Conservation (phyloP, 2,329 filamentous ascomycete genomes). For the Exophiala phaeomuriformis region DNA sequence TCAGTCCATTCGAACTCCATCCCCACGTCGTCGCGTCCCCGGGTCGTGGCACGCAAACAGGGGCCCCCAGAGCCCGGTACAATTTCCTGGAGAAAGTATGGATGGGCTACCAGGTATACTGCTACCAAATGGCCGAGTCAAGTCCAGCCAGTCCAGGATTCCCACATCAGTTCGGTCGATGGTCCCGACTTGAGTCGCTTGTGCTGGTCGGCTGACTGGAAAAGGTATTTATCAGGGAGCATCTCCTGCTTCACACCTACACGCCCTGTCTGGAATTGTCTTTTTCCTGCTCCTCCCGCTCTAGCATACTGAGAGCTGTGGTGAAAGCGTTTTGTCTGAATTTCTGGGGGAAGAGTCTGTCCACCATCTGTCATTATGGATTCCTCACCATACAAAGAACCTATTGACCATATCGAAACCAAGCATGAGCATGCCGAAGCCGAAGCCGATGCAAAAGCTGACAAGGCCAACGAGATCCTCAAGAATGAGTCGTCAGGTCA, state of each 20-base stretch:
- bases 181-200: neutral
- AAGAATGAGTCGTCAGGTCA: conserved; percentile 36
- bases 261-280: too few relatives aligned
- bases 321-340: neutral
- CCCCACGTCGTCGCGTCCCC: neutral
- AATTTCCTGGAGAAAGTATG: too few relatives aligned
- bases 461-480: conserved; percentile 47
- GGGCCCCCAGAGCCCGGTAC: neutral
- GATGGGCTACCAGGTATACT: too few relatives aligned
- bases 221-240: too few relatives aligned
- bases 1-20: neutral
- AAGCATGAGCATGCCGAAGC: conserved; percentile 5
- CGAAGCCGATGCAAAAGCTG: conserved; percentile 27
- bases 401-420: conserved; percentile 15
- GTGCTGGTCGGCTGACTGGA: too few relatives aligned
- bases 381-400: conserved; percentile 7
- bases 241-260: too few relatives aligned
- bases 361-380: conserved; percentile 3
- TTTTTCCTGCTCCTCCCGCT: neutral
- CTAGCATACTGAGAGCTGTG: too few relatives aligned
- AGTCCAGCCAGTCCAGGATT: neutral
- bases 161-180: neutral
- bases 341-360: neutral
- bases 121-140: too few relatives aligned
- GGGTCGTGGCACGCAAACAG: too few relatives aligned